Base-by-base conservation (phyloP, 1,139 yeast genomes). In the Nakaseomyces sp. region DNA sequence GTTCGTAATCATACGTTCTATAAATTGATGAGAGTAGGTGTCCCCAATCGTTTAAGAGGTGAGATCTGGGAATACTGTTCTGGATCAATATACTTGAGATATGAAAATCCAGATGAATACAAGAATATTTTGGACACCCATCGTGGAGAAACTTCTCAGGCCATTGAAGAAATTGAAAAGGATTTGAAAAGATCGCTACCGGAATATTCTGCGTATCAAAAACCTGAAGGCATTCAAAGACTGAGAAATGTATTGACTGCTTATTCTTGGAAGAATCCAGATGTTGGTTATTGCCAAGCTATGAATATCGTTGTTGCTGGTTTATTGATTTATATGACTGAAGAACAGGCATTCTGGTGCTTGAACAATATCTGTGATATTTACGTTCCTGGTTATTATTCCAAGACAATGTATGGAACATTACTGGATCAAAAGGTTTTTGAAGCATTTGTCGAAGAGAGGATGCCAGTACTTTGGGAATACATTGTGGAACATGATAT, bases 301-400 rank as follows among this genome's bases (percentile, higher is more conserved):
- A 93, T 93, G 99, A 93, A 93, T 61, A 93, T 93, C 46, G 96
- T 93, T 6, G 86, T 82, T 1, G 99, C 99, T 0, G 96, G 96
- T 0, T 67, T 93, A 44, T 70, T 93, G 48, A 91, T 93, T 44
- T 89, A 83, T 63, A 89, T 88, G 83, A 83, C 94, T 7, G 98
- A 93, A 63, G 98, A 91, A 52, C 98, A 93, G 64, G 97, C 96
- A 0, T 93, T 88, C 60, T 93, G 97, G 97, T 77, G 93, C 47
- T 70, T 93, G 47, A 77, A 81, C 47, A 74, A 77, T n/a, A 65
- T 93, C 4, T 88, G 96, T 67, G 95, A 88, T 49, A 73, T 79
- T 37, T 74, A 85, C 47, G 84, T 89, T 3, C 97, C 98, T 0
- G 98, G 98, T 0, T 93, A 93, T 63, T 93, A 93, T 60, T 89